Evolutionary conservation across 2,329 filamentous ascomycete genomes (phyloP).

Genomic region (Pestalotiopsis sp.): DNA sequence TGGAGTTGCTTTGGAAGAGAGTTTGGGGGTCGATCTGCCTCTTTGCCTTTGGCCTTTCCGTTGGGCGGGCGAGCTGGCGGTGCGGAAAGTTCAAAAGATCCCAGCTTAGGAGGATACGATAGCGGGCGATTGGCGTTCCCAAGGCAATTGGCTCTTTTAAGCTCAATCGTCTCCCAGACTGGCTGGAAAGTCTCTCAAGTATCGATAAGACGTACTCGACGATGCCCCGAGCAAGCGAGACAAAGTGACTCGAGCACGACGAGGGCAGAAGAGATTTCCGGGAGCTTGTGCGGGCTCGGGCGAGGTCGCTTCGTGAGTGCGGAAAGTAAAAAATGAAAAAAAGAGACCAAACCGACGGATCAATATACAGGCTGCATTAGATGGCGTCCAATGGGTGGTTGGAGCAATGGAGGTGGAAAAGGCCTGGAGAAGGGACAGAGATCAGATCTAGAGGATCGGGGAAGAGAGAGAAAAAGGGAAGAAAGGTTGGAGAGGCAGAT

Average conservation of each 20-base stretch:
- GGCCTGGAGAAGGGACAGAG: conserved; percentile 33
- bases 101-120: background rate
- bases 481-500: conserved; percentile 14
- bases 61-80: background rate
- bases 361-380: conserved; percentile 39
- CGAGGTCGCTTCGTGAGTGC: background rate
- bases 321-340: conserved; percentile 20
- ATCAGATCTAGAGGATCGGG: conserved; percentile 13
- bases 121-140: conserved; percentile 1
- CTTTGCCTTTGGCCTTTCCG: background rate
- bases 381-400: conserved; percentile 13
- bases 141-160: background rate
- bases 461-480: conserved; percentile 17
- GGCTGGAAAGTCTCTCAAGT: background rate
- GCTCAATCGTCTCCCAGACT: conserved; percentile 4
- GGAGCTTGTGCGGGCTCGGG: conserved; percentile 5
- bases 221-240: background rate
- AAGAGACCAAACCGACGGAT: conserved; percentile 31
- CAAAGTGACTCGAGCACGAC: background rate
- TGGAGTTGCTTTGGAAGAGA: background rate
- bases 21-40: conserved; percentile 5
- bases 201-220: background rate
- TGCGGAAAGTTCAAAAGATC: background rate
- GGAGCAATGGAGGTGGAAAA: background rate
- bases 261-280: conserved; percentile 16